A percentile compares a stretch with the other conserved stretches of the same genome.
phyloP scores from a whole-genome alignment of 495 filamentous ascomycete species.

The Lepraria neglecta region DNA sequence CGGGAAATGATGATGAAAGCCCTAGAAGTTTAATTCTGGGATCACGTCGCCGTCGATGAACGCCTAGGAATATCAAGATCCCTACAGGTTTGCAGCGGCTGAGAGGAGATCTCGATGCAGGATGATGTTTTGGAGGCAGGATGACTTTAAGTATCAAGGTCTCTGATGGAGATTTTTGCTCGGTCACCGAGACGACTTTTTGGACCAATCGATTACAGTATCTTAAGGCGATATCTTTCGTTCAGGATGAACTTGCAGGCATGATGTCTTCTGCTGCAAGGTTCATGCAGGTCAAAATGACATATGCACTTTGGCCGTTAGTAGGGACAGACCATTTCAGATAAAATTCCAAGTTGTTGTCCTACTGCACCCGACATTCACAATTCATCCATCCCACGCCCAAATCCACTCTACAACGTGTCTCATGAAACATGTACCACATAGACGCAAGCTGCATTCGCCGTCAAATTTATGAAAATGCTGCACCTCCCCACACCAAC shows the following conservation, averaged over 20 bases:
- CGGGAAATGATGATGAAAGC: background rate
- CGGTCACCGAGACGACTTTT: constrained; percentile 2
- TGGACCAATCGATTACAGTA: constrained; percentile 2
- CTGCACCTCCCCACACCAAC: background rate
- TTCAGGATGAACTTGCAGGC: background rate
- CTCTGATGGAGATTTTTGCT: background rate
- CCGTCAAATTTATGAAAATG: constrained; percentile 6
- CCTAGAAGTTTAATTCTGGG: too few species aligned
- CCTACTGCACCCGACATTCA: constrained; percentile 6
- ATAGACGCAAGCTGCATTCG: constrained; percentile 4
- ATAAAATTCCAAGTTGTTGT: background rate
- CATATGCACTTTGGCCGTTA: constrained; percentile 1
- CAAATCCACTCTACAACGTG: background rate
- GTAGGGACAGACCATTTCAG: background rate
- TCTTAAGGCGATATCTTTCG: background rate
- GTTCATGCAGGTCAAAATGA: background rate
- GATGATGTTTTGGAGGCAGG: too few species aligned
- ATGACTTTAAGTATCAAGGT: background rate
- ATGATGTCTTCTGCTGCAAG: background rate
- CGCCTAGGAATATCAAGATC: too few species aligned
- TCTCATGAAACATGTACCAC: constrained; percentile 6
- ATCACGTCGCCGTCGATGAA: too few species aligned
- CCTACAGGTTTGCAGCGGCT: too few species aligned
- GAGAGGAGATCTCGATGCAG: too few species aligned
- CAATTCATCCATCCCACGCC: background rate